Evolutionary conservation across 345 rosid genomes (phyloP).

Genomic region (Citrus sinensis): DNA sequence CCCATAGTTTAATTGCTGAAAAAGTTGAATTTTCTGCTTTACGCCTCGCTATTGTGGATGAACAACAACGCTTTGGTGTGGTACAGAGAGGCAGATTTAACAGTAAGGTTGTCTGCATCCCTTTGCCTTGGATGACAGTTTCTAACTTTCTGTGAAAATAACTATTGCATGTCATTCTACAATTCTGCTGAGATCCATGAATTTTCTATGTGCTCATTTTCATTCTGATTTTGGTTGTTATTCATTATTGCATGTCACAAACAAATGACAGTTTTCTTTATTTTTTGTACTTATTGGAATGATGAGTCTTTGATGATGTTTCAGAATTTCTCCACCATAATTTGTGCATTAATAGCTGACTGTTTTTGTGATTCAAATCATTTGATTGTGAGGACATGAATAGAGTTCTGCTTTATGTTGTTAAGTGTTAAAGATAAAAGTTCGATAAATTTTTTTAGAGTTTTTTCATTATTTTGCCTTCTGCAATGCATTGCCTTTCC

Average conservation of each 20-base stretch:
- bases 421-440: neutral
- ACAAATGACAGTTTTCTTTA: neutral
- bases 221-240: neutral
- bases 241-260: neutral
- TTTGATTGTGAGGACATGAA: neutral
- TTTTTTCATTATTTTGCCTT: neutral
- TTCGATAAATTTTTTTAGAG: neutral
- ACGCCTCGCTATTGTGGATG: conserved; percentile 96
- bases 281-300: neutral
- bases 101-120: conserved; percentile 67
- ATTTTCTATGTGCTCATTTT: neutral
- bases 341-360: neutral
- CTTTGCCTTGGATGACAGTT: conserved; percentile 6
- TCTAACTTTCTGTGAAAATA: neutral
- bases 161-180: neutral
- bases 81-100: conserved; percentile 96
- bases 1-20: conserved; percentile 91
- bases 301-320: neutral
- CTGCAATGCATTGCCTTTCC: neutral
- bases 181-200: neutral
- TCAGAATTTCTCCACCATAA: neutral
- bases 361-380: neutral
- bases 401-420: neutral
- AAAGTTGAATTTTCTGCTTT: conserved; percentile 72
- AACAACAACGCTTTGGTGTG: conserved; percentile 98